A percentile compares a stretch with the other conserved stretches of the same genome.
phyloP scores from a whole-genome alignment of 1,284 basidiomycete genomes.

The Ceratobasidium sp. region DNA sequence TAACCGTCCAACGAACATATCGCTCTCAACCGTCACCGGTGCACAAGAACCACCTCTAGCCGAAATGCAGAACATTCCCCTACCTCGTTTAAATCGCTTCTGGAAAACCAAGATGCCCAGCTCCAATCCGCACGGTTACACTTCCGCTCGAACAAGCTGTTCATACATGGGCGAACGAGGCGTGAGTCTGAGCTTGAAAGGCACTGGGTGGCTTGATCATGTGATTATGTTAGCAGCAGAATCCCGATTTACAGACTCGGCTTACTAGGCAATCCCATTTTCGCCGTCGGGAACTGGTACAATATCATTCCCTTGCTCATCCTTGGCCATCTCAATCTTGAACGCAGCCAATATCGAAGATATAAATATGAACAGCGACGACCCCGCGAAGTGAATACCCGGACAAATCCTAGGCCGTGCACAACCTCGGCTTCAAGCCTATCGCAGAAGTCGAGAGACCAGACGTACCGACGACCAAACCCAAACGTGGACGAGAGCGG shows the following conservation, averaged over 20 bases:
- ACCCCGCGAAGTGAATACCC: constrained; percentile 25
- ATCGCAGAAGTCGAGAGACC: no score
- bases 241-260: background rate
- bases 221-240: background rate
- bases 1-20: no score
- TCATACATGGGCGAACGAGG: background rate
- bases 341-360: constrained; percentile 50
- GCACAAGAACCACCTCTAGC: no score
- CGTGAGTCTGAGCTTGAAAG: constrained; percentile 11
- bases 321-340: constrained; percentile 48
- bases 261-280: background rate
- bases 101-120: no score
- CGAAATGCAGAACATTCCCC: no score
- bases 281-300: background rate
- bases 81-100: no score
- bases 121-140: no score
- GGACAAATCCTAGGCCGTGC: constrained; percentile 14
- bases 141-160: no score
- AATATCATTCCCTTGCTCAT: constrained; percentile 48
- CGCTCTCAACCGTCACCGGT: no score
- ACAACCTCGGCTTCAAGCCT: no score
- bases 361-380: constrained; percentile 31
- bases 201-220: background rate
- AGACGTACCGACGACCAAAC: no score
- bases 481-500: no score